Conservation (phyloP, 164 flowering plant genomes). For the Platanus orientalis region DNA sequence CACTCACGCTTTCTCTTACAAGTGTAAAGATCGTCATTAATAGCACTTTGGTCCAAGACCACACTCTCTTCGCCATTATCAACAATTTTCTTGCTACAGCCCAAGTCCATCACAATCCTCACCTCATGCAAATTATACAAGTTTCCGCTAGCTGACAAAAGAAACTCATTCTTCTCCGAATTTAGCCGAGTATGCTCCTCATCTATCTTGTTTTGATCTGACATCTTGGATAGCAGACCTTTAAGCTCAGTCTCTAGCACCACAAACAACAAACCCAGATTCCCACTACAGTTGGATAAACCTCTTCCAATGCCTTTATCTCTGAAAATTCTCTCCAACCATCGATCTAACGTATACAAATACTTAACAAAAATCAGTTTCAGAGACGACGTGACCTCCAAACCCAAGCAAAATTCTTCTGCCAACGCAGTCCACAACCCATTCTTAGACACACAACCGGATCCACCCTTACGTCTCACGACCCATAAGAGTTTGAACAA, state of each 20-base stretch:
- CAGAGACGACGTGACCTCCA: slow-evolving; percentile 21
- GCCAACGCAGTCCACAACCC: slow-evolving; percentile 47
- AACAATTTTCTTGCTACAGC: slow-evolving; percentile 3
- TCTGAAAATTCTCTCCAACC: slow-evolving; percentile 26
- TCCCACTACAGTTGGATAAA: slow-evolving; percentile 2
- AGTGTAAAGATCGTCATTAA: slow-evolving; percentile 16
- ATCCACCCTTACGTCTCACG: slow-evolving; percentile 59
- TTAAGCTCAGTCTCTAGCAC: slow-evolving; percentile 31
- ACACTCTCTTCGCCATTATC: slow-evolving; percentile 23
- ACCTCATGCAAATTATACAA: neutral
- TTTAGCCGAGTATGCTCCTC: slow-evolving; percentile 11
- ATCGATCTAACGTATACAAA: slow-evolving; percentile 38
- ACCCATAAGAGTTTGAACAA: slow-evolving; percentile 47
- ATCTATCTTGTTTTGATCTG: slow-evolving; percentile 20
- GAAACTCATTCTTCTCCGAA: slow-evolving; percentile 8
- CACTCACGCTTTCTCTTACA: slow-evolving; percentile 50
- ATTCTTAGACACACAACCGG: slow-evolving; percentile 26
- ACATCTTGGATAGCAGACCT: slow-evolving; percentile 14
- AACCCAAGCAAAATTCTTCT: slow-evolving; percentile 41
- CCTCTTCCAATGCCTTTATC: slow-evolving; percentile 8
- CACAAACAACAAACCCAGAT: slow-evolving; percentile 20
- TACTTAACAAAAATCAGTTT: slow-evolving; percentile 61
- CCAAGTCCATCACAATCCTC: neutral
- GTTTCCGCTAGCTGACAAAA: neutral
- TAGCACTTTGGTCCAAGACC: slow-evolving; percentile 17